Conservation (phyloP, 306 rosid species). For the Trifolium subterraneum region DNA sequence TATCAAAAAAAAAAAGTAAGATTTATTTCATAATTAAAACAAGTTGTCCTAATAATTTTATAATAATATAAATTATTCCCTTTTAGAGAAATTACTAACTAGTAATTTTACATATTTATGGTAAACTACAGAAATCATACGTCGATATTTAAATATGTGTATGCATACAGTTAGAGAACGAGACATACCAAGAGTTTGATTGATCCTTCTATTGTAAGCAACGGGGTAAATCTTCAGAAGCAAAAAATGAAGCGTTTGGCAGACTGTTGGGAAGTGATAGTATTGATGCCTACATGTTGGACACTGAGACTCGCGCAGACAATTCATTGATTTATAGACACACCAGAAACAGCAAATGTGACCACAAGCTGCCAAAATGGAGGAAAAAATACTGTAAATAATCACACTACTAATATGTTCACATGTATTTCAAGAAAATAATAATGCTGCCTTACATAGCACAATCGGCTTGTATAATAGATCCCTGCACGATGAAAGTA, state of each 20-base stretch:
- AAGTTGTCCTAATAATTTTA: background rate
- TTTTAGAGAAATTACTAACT: background rate
- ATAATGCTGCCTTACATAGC: slow-evolving; percentile 62
- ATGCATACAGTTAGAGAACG: slow-evolving; percentile 17
- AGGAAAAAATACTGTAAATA: slow-evolving; percentile 4
- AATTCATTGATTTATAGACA: slow-evolving; percentile 66
- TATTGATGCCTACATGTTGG: slow-evolving; percentile 79
- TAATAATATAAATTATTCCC: background rate
- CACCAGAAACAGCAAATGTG: slow-evolving; percentile 96
- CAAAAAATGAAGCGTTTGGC: slow-evolving; percentile 78
- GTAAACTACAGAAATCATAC: background rate
- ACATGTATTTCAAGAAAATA: slow-evolving; percentile 19
- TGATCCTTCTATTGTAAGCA: slow-evolving; percentile 70
- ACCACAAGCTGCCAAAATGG: slow-evolving; percentile 77
- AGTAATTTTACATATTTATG: background rate
- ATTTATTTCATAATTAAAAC: background rate
- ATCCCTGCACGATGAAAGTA: slow-evolving; percentile 67
- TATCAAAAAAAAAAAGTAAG: too few relatives aligned
- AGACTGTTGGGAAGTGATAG: slow-evolving; percentile 76
- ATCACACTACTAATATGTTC: slow-evolving; percentile 10
- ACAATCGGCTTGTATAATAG: slow-evolving; percentile 86
- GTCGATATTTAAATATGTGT: slow-evolving; percentile 5
- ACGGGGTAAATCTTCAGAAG: slow-evolving; percentile 68
- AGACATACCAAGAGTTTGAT: slow-evolving; percentile 62
- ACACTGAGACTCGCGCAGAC: slow-evolving; percentile 62